phyloP scores from a whole-genome alignment of 768 basidiomycete species.

The Cystoderma amianthinum region DNA sequence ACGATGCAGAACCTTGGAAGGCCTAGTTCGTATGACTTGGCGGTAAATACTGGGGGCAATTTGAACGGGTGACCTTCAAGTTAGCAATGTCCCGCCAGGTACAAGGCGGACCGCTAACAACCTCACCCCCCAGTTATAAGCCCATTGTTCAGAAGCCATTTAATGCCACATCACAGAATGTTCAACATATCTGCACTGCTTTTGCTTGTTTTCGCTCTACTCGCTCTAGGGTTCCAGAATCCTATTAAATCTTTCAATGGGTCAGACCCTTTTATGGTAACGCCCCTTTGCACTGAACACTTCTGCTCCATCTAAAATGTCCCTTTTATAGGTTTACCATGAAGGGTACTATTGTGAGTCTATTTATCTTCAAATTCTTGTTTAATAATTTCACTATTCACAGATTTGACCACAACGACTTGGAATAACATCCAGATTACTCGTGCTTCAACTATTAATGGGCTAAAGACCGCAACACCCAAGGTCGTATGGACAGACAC shows the following conservation, averaged over 20 bases:
- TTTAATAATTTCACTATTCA: background rate
- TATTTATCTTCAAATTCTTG: background rate
- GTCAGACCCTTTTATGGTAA: slow-evolving; percentile 11
- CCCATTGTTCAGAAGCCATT: too few relatives aligned
- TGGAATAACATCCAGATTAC: slow-evolving; percentile 12
- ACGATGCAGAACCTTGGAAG: too few relatives aligned
- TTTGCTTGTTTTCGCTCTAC: slow-evolving; percentile 7
- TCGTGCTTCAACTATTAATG: slow-evolving; percentile 10
- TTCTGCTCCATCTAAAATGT: too few relatives aligned
- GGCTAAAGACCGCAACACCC: slow-evolving; percentile 5
- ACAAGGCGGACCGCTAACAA: too few relatives aligned
- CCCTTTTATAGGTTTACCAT: slow-evolving; percentile 6
- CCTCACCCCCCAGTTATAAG: too few relatives aligned
- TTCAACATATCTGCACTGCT: too few relatives aligned
- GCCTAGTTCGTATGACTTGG: too few relatives aligned
- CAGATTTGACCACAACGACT: slow-evolving; percentile 11
- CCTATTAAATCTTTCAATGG: slow-evolving; percentile 10
- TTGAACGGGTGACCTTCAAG: too few relatives aligned
- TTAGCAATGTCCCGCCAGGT: too few relatives aligned
- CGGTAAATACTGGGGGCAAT: too few relatives aligned
- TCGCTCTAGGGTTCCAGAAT: slow-evolving; percentile 17
- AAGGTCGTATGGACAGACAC: slow-evolving; percentile 5
- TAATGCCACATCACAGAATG: too few relatives aligned
- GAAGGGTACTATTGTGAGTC: slow-evolving; percentile 10
- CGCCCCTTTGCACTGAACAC: too few relatives aligned